These are phyloP conservation scores for Botrytis hyacinthi DNA, from an alignment of 2,329 filamentous ascomycete species.

Conservation along the genomic window DNA sequence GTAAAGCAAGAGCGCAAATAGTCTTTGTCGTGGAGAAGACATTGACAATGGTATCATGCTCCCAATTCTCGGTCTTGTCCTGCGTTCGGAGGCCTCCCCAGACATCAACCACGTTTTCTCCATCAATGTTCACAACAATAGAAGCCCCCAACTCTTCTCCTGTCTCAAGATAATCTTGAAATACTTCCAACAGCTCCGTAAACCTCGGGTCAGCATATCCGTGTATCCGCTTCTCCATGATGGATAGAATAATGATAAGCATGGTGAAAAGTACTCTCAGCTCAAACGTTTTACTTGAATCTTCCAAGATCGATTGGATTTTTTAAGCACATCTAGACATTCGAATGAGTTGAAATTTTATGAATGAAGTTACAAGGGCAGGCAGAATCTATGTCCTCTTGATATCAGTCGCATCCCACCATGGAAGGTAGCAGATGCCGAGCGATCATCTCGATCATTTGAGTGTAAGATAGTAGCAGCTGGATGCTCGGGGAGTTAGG, in stretches of 20 bases:
- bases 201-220: slow-evolving; percentile 43
- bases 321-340: no score
- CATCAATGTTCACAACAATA: slow-evolving; percentile 44
- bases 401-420: no score
- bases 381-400: no score
- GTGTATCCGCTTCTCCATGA: slow-evolving; percentile 29
- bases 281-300: no score
- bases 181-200: slow-evolving; percentile 37
- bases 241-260: not conserved
- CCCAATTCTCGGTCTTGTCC: slow-evolving; percentile 40
- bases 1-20: slow-evolving; percentile 31
- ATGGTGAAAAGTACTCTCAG: no score
- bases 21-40: slow-evolving; percentile 46
- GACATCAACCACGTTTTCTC: slow-evolving; percentile 45
- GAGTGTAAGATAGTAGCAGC: no score
- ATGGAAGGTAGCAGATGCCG: no score
- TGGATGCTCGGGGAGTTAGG: no score
- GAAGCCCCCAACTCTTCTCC: slow-evolving; percentile 48
- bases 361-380: no score
- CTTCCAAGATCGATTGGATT: no score
- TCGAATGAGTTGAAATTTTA: no score
- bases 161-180: slow-evolving; percentile 41
- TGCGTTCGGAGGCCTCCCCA: slow-evolving; percentile 45
- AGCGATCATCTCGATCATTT: no score
- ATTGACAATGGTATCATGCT: slow-evolving; percentile 40